Percentiles rank a stretch among this genome's conserved stretches.
Conservation (phyloP, 2,329 filamentous ascomycete genomes). For the Orbilia ellipsospora region DNA sequence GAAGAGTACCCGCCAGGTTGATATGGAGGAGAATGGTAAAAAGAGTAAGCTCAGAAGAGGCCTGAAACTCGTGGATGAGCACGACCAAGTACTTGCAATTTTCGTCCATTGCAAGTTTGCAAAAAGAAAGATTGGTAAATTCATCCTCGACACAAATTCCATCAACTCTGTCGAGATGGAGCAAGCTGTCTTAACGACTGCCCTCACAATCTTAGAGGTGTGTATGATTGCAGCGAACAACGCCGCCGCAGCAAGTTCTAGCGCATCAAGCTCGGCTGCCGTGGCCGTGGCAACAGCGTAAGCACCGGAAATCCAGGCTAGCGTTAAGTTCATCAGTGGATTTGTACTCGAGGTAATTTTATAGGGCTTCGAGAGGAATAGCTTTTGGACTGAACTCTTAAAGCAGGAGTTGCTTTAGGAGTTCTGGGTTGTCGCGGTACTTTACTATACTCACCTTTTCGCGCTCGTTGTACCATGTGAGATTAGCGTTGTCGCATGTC, state of each 20-base stretch:
- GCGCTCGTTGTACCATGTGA: no score
- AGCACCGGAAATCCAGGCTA: no score
- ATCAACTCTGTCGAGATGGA: slow-evolving; percentile 21
- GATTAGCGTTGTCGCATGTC: no score
- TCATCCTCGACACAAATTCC: slow-evolving; percentile 29
- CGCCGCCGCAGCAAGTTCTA: slow-evolving; percentile 3
- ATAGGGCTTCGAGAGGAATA: no score
- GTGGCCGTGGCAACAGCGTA: slow-evolving; percentile 4
- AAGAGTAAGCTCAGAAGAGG: slow-evolving; percentile 13
- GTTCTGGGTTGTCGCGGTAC: no score
- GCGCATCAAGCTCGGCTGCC: not conserved
- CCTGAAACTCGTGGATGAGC: slow-evolving; percentile 40
- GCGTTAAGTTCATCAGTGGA: no score
- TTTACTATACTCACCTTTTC: no score
- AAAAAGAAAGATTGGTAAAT: slow-evolving; percentile 34
- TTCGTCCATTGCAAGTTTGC: slow-evolving; percentile 33
- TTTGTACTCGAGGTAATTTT: no score
- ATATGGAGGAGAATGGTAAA: slow-evolving; percentile 29
- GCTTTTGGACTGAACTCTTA: no score
- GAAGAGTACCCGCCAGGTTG: slow-evolving; percentile 40
- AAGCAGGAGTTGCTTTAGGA: no score
- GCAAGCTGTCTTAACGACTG: slow-evolving; percentile 28
- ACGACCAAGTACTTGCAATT: slow-evolving; percentile 32
- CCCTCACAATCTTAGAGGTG: slow-evolving; percentile 30
- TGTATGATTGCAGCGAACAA: slow-evolving; percentile 8